Base-by-base conservation (phyloP, 2,329 filamentous ascomycete genomes). In the Metarhizium guizhouense region DNA sequence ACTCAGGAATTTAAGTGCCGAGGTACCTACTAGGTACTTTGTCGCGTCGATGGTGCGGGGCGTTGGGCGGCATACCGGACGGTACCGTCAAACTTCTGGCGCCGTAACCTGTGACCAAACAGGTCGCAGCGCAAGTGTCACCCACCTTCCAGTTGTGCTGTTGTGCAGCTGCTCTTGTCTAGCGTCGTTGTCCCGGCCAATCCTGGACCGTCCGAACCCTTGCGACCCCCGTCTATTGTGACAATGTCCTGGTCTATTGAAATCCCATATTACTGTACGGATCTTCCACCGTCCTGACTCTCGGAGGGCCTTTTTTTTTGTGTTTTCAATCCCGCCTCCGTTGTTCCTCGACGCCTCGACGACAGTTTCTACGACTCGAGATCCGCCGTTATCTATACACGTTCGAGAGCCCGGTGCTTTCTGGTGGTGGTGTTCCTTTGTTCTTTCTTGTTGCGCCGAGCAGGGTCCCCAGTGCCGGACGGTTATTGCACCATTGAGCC, bases 401-500 rank as follows among this genome's bases (percentile, higher is more conserved):
- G 6, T 45, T 18, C 42, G 51, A 53, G 54, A 56, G 54, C 51
- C 54, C 11, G 54, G 54, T 18, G 54, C 42, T 45, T 52, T 49
- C 49, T 20, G n/a, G 5, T 20, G 50, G 36, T 30, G 14, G 25
- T 30, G 5, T 51, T 30, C 8, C 36, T 6, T 14, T 40, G 42
- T 16, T 20, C 16, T 43, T 18, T n/a, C 18, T 36, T 20, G 6
- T 34, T 30, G 18, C 56, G 29, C n/a, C 18, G 20, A 49, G 29
- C 52, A 29, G 29, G 40, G n/a, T 13, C 14, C 7, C 2, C 40
- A 52, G 18, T 45, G 49, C 53, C 38, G 29, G 34, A 43, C 52
- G 25, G n/a, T 25, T 32, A 55, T 49, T 53, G 50, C 54, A 56
- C 54, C 54, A 49, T 48, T 53, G 56, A 54, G 47, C 42, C 42